A percentile compares a stretch with the other conserved stretches of the same genome.
phyloP scores from a whole-genome alignment of 495 filamentous ascomycete genomes.

The Penicillium fimorum region DNA sequence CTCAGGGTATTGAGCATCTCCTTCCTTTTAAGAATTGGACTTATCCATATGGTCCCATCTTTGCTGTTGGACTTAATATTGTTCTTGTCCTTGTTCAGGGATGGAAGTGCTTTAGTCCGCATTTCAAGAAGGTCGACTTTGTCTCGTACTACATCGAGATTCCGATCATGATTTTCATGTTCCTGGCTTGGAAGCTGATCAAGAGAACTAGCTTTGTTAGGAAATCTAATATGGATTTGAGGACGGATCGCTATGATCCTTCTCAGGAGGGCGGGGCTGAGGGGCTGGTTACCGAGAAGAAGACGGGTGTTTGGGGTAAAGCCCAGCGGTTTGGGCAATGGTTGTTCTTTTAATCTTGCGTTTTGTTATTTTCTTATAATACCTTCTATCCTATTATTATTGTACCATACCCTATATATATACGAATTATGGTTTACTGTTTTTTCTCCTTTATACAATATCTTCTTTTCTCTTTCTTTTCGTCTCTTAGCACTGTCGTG shows the following conservation, averaged over 20 bases:
- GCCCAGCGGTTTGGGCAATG: constrained; percentile 33
- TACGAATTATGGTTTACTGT: not conserved
- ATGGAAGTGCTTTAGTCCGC: constrained; percentile 56
- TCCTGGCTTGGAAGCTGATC: constrained; percentile 48
- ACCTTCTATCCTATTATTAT: not conserved
- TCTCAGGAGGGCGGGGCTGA: constrained; percentile 6
- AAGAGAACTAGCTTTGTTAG: constrained; percentile 44
- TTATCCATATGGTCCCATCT: constrained; percentile 55
- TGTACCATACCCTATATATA: constrained; percentile 2
- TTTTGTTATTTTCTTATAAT: constrained; percentile 1
- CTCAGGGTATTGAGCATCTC: constrained; percentile 54
- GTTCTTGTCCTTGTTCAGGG: constrained; percentile 61
- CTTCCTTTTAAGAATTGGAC: constrained; percentile 64
- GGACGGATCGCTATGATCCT: constrained; percentile 51
- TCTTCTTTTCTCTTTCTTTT: not conserved
- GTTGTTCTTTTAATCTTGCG: constrained; percentile 28
- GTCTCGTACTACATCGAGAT: constrained; percentile 53
- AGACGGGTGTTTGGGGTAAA: constrained; percentile 22
- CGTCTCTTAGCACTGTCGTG: not conserved
- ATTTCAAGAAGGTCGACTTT: constrained; percentile 51
- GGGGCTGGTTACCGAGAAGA: constrained; percentile 4
- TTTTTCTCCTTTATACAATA: not conserved
- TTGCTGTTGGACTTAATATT: constrained; percentile 50
- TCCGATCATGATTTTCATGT: constrained; percentile 52
- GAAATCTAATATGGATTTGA: constrained; percentile 48